These are phyloP conservation scores for Ophiostoma quercus DNA, from an alignment of 2,329 filamentous ascomycete genomes.

Conservation along the genomic window DNA sequence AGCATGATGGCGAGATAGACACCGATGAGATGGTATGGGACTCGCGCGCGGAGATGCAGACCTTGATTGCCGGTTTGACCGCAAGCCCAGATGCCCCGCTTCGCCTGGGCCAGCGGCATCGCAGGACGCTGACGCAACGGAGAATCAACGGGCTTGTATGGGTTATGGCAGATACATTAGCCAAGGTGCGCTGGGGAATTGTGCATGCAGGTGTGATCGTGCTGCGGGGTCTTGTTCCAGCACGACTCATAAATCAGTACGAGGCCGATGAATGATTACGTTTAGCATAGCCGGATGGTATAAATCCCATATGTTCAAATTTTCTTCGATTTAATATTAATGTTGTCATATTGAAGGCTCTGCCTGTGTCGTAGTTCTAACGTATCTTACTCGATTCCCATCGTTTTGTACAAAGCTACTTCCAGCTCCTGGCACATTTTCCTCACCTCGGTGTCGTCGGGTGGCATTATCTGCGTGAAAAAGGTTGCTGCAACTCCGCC, in stretches of 20 bases:
- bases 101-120: background rate
- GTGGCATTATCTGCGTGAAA: conserved; percentile 2
- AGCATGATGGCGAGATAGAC: background rate
- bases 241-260: conserved; percentile 26
- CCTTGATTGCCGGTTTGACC: conserved; percentile 19
- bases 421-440: background rate
- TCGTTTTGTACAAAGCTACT: background rate
- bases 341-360: background rate
- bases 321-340: background rate
- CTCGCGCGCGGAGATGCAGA: conserved; percentile 22
- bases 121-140: background rate
- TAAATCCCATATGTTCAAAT: no score
- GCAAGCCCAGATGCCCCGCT: conserved; percentile 2
- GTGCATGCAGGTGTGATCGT: conserved; percentile 26
- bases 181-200: conserved; percentile 27
- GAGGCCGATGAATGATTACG: conserved; percentile 16
- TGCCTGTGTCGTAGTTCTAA: background rate
- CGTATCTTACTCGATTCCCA: background rate
- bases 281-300: background rate
- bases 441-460: background rate
- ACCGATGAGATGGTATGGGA: conserved; percentile 27
- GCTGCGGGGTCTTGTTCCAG: conserved; percentile 24
- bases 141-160: conserved; percentile 25
- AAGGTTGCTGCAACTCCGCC: conserved; percentile 34
- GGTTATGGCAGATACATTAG: conserved; percentile 26